These are phyloP conservation scores for Erigeron canadensis DNA, from an alignment of 129 eudicot genomes.

Conservation along the genomic window DNA sequence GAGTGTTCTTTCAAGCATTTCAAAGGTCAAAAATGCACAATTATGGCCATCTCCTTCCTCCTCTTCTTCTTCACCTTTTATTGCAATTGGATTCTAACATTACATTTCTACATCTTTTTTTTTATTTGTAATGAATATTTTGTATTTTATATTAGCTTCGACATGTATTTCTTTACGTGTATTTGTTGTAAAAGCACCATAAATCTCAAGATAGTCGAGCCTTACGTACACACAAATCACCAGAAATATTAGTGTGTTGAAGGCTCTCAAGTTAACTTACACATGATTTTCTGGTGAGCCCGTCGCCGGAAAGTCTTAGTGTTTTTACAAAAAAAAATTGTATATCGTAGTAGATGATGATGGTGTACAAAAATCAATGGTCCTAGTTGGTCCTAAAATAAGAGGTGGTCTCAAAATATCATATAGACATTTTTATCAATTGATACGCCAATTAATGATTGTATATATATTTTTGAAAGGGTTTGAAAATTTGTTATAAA, in stretches of 20 bases:
- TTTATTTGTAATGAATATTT: conserved; percentile 26
- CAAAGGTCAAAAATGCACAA: conserved; percentile 42
- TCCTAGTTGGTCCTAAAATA: no score
- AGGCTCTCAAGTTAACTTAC: no score
- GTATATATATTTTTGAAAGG: no score
- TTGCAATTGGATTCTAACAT: conserved; percentile 33
- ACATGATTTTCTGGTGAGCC: no score
- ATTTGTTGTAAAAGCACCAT: not conserved
- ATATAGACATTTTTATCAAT: no score
- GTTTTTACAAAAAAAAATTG: no score
- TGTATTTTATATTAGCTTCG: not conserved
- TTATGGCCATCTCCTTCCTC: conserved; percentile 42
- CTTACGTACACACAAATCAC: not conserved
- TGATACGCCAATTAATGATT: no score
- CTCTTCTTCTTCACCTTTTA: conserved; percentile 23
- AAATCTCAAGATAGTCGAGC: not conserved
- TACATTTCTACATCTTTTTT: not conserved
- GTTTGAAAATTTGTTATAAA: no score
- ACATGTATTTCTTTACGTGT: not conserved
- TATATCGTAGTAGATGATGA: no score
- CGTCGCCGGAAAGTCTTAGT: no score
- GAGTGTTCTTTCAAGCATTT: conserved; percentile 42
- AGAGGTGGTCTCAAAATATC: no score
- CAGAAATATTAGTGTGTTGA: not conserved
- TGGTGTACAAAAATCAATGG: no score